Evolutionary conservation across 2,329 filamentous ascomycete species (phyloP).

Genomic region (Verticillium longisporum): DNA sequence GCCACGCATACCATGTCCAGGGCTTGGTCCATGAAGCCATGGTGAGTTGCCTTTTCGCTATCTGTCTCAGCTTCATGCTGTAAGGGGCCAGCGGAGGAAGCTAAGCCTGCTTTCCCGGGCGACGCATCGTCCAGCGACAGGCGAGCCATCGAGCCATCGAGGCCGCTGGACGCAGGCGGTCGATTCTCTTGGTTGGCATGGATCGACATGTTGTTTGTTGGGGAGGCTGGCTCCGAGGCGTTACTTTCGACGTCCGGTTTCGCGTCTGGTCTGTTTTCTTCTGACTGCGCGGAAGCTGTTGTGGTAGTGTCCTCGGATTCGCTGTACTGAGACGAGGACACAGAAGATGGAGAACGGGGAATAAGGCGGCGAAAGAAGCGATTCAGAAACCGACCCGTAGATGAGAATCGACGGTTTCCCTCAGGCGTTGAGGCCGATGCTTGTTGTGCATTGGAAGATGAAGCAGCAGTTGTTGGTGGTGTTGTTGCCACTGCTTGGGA

Average conservation of each 20-base stretch:
- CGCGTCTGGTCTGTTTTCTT: slow-evolving; percentile 2
- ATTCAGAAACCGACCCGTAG: slow-evolving; percentile 8
- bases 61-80: background rate
- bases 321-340: background rate
- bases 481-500: background rate
- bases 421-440: background rate
- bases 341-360: slow-evolving; percentile 4
- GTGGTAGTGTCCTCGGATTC: background rate
- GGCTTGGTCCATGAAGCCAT: slow-evolving; percentile 74
- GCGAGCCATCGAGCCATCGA: slow-evolving; percentile 12
- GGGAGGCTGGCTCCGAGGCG: slow-evolving; percentile 13
- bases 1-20: slow-evolving; percentile 63
- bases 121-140: slow-evolving; percentile 11
- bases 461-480: background rate
- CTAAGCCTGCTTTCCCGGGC: background rate
- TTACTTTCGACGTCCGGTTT: background rate
- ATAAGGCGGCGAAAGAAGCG: slow-evolving; percentile 10
- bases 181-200: slow-evolving; percentile 22
- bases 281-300: slow-evolving; percentile 4
- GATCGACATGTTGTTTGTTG: background rate
- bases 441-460: background rate
- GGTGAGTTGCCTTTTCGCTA: slow-evolving; percentile 34
- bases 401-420: slow-evolving; percentile 6
- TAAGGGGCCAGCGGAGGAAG: slow-evolving; percentile 1
- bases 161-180: slow-evolving; percentile 7